Conservation (phyloP, 2,329 filamentous ascomycete genomes). For the Fusarium graminum region DNA sequence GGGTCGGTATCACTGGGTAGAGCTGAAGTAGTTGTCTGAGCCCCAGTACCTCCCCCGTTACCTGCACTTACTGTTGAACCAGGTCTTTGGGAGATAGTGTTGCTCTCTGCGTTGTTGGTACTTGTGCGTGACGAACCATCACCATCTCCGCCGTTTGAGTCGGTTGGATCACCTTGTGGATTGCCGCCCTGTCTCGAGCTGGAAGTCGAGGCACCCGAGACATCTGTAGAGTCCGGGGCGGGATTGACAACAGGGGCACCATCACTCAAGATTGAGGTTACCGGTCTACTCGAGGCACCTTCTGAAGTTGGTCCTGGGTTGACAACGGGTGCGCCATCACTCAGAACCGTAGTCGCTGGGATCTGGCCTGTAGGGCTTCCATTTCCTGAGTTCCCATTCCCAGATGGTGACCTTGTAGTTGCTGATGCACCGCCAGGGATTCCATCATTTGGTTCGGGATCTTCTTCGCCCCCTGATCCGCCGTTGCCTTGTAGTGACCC, state of each 20-base stretch:
- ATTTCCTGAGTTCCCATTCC: not conserved
- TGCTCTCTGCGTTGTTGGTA: not conserved
- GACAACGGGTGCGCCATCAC: not conserved
- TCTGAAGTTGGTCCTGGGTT: not conserved
- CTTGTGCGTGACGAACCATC: not conserved
- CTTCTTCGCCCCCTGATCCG: not conserved
- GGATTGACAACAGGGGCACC: not conserved
- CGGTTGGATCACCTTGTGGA: slow-evolving; percentile 4
- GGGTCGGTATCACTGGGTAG: not conserved
- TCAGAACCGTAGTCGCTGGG: not conserved
- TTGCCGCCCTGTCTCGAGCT: not conserved
- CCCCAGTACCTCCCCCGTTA: not conserved
- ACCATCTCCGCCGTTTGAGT: not conserved
- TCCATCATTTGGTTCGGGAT: not conserved
- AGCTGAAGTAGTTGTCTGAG: slow-evolving; percentile 8
- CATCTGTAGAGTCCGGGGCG: not conserved
- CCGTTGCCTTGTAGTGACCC: slow-evolving; percentile 4
- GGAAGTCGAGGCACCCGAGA: not conserved
- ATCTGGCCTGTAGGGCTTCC: not conserved
- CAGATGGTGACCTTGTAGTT: not conserved
- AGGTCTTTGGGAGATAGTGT: not conserved
- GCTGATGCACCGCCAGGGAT: not conserved
- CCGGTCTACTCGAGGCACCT: not conserved
- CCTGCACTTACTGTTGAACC: not conserved
- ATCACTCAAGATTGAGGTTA: not conserved